phyloP scores from a whole-genome alignment of 2,329 filamentous ascomycete genomes.

The Penicillium brasilianum region DNA sequence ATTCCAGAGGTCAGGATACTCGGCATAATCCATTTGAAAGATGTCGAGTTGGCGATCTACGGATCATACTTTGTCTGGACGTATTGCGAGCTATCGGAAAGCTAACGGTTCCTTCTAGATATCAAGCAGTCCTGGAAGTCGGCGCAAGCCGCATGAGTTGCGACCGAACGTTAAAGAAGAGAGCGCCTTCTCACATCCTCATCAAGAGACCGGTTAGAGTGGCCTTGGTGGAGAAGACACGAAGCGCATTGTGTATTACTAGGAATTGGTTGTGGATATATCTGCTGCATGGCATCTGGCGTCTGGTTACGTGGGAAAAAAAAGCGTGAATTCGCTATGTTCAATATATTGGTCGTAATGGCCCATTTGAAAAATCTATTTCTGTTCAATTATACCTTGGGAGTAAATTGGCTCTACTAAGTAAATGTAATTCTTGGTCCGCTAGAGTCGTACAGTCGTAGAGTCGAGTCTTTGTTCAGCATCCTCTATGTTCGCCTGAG shows the following conservation, averaged over 20 bases:
- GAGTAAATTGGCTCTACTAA: neutral
- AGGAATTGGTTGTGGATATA: constrained; percentile 32
- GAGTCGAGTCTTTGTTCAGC: neutral
- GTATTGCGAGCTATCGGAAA: neutral
- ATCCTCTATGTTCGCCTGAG: constrained; percentile 9
- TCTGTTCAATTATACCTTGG: neutral
- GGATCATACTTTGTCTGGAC: neutral
- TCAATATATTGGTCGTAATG: constrained; percentile 7
- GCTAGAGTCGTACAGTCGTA: neutral
- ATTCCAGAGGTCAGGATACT: neutral
- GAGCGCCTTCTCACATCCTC: neutral
- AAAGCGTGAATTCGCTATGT: constrained; percentile 16
- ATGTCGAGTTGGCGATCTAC: neutral
- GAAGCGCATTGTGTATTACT: constrained; percentile 33
- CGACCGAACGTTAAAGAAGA: constrained; percentile 10
- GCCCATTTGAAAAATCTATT: constrained; percentile 4
- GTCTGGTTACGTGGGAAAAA: constrained; percentile 36
- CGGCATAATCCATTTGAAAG: neutral
- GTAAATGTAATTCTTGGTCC: neutral
- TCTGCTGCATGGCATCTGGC: constrained; percentile 46
- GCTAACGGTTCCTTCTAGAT: constrained; percentile 35
- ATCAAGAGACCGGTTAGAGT: neutral
- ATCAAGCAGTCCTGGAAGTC: constrained; percentile 55
- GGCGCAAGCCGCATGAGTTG: constrained; percentile 37
- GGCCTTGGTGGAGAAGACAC: constrained; percentile 1